phyloP scores from a whole-genome alignment of 2,329 filamentous ascomycete genomes.

The Ascochyta clinopodiicola region DNA sequence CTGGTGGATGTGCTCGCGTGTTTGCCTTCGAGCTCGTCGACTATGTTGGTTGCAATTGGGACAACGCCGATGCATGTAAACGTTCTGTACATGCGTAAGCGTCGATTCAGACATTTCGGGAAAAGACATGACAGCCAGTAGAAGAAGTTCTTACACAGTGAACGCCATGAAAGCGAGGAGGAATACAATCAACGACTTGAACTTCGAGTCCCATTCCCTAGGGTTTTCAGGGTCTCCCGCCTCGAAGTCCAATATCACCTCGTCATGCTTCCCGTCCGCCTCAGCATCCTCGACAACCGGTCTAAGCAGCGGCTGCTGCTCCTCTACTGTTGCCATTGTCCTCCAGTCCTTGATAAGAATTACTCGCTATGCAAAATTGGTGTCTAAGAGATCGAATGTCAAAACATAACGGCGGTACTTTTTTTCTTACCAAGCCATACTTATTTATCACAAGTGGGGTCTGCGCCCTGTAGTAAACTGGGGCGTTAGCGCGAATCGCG shows the following conservation, averaged over 20 bases:
- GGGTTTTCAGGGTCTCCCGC: conserved; percentile 40
- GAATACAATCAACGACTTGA: conserved; percentile 43
- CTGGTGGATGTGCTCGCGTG: conserved; percentile 32
- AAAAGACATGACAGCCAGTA: not conserved
- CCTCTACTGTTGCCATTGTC: conserved; percentile 30
- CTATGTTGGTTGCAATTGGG: conserved; percentile 41
- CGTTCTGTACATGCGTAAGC: conserved; percentile 34
- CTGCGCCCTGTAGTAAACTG: conserved; percentile 12
- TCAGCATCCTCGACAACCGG: conserved; percentile 28
- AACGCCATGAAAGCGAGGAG: conserved; percentile 45
- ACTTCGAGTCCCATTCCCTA: conserved; percentile 38
- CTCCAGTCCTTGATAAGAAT: not conserved
- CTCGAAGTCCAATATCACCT: conserved; percentile 39
- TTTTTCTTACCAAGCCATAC: conserved; percentile 17
- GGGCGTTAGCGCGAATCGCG: conserved; percentile 12
- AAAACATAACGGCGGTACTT: conserved; percentile 6
- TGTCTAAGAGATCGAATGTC: conserved; percentile 1
- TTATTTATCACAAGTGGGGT: conserved; percentile 14
- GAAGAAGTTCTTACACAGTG: conserved; percentile 36
- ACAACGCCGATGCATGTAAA: conserved; percentile 50
- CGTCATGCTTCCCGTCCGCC: conserved; percentile 24
- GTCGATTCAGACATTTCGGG: not conserved
- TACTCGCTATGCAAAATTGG: not conserved
- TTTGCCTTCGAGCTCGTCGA: conserved; percentile 38
- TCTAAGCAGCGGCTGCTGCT: conserved; percentile 41